phyloP scores from a whole-genome alignment of 805 yeast genomes.

The Barnettozyma pratensis region DNA sequence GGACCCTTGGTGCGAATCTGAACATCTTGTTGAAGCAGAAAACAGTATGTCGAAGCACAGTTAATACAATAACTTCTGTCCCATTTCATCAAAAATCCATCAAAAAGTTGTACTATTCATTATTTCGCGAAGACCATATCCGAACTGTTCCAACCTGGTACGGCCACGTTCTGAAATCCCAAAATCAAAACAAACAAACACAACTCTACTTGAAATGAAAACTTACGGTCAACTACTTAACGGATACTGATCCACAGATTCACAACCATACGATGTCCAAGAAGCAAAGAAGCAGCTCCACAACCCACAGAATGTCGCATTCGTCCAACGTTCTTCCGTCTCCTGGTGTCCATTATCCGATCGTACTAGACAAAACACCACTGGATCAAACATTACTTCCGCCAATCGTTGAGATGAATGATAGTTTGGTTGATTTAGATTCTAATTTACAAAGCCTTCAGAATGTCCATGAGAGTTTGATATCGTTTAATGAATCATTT shows the following conservation, averaged over 20 bases:
- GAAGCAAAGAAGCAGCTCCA: slow-evolving; percentile 22
- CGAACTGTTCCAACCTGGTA: no score
- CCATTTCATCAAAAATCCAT: no score
- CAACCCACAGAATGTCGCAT: slow-evolving; percentile 36
- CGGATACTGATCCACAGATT: no score
- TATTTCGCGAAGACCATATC: no score
- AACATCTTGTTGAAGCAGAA: not conserved
- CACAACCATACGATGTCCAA: slow-evolving; percentile 10
- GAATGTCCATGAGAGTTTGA: slow-evolving; percentile 55
- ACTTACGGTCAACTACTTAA: no score
- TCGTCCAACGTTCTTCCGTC: slow-evolving; percentile 33
- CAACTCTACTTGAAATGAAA: not conserved
- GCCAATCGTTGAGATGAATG: slow-evolving; percentile 40
- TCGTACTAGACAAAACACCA: slow-evolving; percentile 36
- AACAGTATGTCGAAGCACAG: no score
- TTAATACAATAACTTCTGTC: no score
- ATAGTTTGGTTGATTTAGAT: slow-evolving; percentile 50
- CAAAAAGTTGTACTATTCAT: no score
- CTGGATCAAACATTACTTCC: slow-evolving; percentile 35
- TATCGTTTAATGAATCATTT: slow-evolving; percentile 70
- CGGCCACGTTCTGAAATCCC: no score
- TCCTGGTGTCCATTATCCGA: slow-evolving; percentile 41
- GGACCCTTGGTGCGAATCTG: not conserved
- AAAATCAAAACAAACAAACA: not conserved
- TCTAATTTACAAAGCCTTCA: slow-evolving; percentile 53